phyloP scores from a whole-genome alignment of 805 yeast species.

The Monosporozyma aerobia region DNA sequence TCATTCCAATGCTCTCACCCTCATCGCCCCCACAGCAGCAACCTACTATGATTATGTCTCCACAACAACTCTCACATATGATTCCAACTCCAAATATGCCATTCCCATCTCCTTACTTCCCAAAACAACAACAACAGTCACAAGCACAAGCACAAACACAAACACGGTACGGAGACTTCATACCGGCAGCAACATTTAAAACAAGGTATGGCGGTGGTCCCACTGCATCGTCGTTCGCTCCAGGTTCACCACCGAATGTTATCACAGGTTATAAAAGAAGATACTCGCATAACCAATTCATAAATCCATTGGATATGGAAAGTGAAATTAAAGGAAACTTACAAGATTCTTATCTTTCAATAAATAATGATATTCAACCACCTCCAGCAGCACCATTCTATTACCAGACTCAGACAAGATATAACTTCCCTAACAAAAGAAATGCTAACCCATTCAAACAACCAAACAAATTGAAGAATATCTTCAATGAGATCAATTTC shows the following conservation, averaged over 20 bases:
- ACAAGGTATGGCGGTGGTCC: neutral
- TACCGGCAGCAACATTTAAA: neutral
- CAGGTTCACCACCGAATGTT: neutral
- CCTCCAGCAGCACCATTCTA: neutral
- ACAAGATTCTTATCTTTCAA: too few relatives aligned
- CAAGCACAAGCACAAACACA: neutral
- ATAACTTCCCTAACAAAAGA: neutral
- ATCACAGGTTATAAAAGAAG: neutral
- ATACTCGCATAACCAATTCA: conserved; percentile 3
- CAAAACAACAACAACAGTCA: neutral
- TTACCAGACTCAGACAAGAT: neutral
- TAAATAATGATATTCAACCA: neutral
- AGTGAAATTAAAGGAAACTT: neutral
- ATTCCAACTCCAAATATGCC: neutral
- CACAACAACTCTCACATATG: neutral
- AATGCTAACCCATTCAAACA: conserved; percentile 11
- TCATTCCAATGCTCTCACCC: neutral
- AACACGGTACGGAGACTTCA: neutral
- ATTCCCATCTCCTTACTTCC: neutral
- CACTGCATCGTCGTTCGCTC: neutral
- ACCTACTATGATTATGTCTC: neutral
- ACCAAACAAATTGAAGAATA: conserved; percentile 22
- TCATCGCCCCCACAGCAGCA: neutral
- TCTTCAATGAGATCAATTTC: conserved; percentile 27
- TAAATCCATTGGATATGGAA: neutral